These are phyloP conservation scores for Spergularia azorica DNA, from an alignment of 179 eudicot genomes.

Conservation along the genomic window DNA sequence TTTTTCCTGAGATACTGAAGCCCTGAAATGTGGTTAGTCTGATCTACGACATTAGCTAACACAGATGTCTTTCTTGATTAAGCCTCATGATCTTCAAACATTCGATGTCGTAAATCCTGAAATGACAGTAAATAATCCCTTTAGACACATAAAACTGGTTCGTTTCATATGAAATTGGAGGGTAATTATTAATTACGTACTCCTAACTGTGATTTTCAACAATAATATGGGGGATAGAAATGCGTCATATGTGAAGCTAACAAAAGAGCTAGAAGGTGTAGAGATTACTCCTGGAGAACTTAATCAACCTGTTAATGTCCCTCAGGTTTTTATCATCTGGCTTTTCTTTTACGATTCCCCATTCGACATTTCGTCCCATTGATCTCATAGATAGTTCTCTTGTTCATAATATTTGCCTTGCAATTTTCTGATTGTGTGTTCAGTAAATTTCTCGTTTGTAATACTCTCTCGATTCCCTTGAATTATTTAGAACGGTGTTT, in stretches of 20 bases:
- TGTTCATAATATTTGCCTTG: too few relatives aligned
- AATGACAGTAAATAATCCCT: slow-evolving; percentile 4
- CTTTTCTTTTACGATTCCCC: too few relatives aligned
- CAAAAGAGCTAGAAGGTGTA: slow-evolving; percentile 45
- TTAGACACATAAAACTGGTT: background rate
- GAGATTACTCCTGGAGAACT: slow-evolving; percentile 76
- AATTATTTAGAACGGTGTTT: too few relatives aligned
- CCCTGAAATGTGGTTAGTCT: slow-evolving; percentile 1
- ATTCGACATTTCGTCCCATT: too few relatives aligned
- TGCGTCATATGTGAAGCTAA: slow-evolving; percentile 59
- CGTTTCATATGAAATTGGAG: background rate
- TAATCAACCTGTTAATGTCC: slow-evolving; percentile 71
- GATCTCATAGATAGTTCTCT: too few relatives aligned
- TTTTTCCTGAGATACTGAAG: slow-evolving; percentile 12
- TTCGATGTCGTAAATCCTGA: background rate
- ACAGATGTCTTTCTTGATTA: background rate
- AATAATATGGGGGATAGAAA: slow-evolving; percentile 28
- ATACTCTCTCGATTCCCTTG: too few relatives aligned
- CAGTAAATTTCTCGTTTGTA: background rate
- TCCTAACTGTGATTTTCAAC: background rate
- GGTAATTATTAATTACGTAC: background rate
- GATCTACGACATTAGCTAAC: slow-evolving; percentile 1
- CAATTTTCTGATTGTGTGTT: too few relatives aligned
- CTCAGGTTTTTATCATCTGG: slow-evolving; percentile 46
- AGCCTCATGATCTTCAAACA: background rate